Evolutionary conservation across 345 rosid species (phyloP).

Genomic region (Passiflora organensis): DNA sequence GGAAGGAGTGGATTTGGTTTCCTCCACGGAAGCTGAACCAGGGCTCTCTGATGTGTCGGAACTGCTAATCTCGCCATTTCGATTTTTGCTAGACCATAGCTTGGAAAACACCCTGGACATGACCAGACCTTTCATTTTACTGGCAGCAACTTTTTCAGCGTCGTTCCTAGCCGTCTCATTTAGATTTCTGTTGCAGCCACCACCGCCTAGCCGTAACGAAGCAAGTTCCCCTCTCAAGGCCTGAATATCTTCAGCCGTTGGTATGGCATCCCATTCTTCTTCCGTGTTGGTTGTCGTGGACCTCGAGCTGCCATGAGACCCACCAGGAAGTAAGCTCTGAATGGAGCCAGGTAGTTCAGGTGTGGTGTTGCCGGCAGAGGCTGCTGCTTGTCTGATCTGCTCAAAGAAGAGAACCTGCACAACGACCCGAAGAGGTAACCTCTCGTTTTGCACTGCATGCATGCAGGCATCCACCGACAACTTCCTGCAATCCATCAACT

Average conservation of each 20-base stretch:
- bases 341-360: constrained; percentile 54
- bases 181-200: constrained; percentile 19
- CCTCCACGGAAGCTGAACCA: constrained; percentile 55
- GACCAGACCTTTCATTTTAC: constrained; percentile 51
- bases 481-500: constrained; percentile 32
- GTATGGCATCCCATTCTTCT: constrained; percentile 84
- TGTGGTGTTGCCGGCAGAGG: constrained; percentile 39
- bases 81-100: constrained; percentile 61
- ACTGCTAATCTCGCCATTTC: constrained; percentile 55
- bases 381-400: constrained; percentile 21
- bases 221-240: constrained; percentile 68
- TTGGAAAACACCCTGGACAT: constrained; percentile 52
- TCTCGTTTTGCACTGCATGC: constrained; percentile 33
- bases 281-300: constrained; percentile 73
- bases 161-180: constrained; percentile 28
- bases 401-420: constrained; percentile 35
- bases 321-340: constrained; percentile 41
- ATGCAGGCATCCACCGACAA: constrained; percentile 25
- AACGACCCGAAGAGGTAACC: constrained; percentile 28
- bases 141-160: constrained; percentile 31
- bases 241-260: constrained; percentile 64
- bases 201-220: constrained; percentile 28
- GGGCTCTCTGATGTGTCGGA: constrained; percentile 46
- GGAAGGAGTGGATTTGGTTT: constrained; percentile 71
- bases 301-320: constrained; percentile 82